phyloP scores from a whole-genome alignment of 2,329 filamentous ascomycete genomes.

The Aspergillus felis region DNA sequence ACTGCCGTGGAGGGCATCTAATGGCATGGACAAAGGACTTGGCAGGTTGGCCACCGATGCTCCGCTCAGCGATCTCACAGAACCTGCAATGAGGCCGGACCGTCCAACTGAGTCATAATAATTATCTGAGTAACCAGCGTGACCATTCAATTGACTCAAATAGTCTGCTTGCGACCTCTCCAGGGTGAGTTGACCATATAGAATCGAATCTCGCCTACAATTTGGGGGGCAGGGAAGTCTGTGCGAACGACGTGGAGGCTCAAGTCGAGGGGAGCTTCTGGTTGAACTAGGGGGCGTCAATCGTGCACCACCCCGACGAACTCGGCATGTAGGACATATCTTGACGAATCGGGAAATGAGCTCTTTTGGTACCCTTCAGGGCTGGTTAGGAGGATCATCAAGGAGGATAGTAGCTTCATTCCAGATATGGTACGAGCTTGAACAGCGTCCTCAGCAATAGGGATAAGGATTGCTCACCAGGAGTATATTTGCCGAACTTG shows the following conservation, averaged over 20 bases:
- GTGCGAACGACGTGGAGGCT: slow-evolving; percentile 29
- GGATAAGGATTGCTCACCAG: slow-evolving; percentile 37
- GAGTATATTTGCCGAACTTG: slow-evolving; percentile 49
- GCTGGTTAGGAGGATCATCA: neutral
- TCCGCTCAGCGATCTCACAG: slow-evolving; percentile 21
- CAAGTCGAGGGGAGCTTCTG: slow-evolving; percentile 35
- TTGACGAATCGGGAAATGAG: slow-evolving; percentile 51
- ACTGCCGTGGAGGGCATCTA: slow-evolving; percentile 29
- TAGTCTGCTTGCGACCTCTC: slow-evolving; percentile 30
- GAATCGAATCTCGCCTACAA: slow-evolving; percentile 33
- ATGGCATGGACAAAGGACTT: slow-evolving; percentile 22
- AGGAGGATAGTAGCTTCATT: neutral
- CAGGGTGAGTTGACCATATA: slow-evolving; percentile 21
- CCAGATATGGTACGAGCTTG: neutral
- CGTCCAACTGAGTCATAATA: slow-evolving; percentile 23
- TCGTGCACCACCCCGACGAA: slow-evolving; percentile 42
- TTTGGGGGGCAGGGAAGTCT: slow-evolving; percentile 35
- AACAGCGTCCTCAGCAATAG: neutral
- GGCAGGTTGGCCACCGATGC: slow-evolving; percentile 19
- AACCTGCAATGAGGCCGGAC: slow-evolving; percentile 15
- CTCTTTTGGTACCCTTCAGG: slow-evolving; percentile 48
- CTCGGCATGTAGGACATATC: slow-evolving; percentile 48
- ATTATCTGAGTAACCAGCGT: slow-evolving; percentile 27
- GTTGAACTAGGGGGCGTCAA: slow-evolving; percentile 40
- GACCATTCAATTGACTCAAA: slow-evolving; percentile 23